Conservation (phyloP, 169 alveolate species). For the Fabrea salina region DNA sequence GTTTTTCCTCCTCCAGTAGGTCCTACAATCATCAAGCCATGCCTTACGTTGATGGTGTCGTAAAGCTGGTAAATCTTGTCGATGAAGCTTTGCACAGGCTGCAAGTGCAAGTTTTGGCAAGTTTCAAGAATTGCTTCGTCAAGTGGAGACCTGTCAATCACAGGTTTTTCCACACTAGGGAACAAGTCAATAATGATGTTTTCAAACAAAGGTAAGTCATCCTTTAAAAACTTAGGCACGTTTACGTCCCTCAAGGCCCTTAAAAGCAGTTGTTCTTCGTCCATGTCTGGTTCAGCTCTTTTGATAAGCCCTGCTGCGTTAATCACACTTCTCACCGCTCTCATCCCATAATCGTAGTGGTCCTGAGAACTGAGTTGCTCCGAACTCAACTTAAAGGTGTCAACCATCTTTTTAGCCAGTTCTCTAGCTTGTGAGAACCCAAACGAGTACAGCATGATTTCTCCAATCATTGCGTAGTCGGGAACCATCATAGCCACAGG, state of each 20-base stretch:
- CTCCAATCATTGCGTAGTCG: constrained; percentile 88
- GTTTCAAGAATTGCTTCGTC: constrained; percentile 60
- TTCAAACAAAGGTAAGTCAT: constrained; percentile 93
- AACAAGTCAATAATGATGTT: constrained; percentile 92
- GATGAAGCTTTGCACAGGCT: constrained; percentile 83
- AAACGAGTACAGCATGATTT: constrained; percentile 86
- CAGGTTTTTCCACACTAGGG: constrained; percentile 90
- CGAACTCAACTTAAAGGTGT: constrained; percentile 81
- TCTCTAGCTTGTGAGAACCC: constrained; percentile 82
- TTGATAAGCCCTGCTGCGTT: constrained; percentile 87
- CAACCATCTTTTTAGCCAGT: constrained; percentile 85
- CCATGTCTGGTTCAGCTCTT: constrained; percentile 83
- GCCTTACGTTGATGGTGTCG: constrained; percentile 94
- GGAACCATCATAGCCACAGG: constrained; percentile 92
- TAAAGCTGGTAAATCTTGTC: constrained; percentile 87
- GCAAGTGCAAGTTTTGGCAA: constrained; percentile 73
- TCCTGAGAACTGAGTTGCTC: constrained; percentile 88
- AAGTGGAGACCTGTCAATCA: constrained; percentile 84
- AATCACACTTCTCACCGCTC: constrained; percentile 88
- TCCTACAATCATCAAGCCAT: constrained; percentile 95
- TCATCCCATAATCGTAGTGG: constrained; percentile 91
- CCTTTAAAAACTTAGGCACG: constrained; percentile 92
- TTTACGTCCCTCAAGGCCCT: constrained; percentile 94
- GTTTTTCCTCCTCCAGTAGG: constrained; percentile 97
- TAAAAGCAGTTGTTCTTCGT: constrained; percentile 88